These are phyloP conservation scores for Nemania sp. DNA, from an alignment of 2,329 filamentous ascomycete genomes.

Conservation along the genomic window DNA sequence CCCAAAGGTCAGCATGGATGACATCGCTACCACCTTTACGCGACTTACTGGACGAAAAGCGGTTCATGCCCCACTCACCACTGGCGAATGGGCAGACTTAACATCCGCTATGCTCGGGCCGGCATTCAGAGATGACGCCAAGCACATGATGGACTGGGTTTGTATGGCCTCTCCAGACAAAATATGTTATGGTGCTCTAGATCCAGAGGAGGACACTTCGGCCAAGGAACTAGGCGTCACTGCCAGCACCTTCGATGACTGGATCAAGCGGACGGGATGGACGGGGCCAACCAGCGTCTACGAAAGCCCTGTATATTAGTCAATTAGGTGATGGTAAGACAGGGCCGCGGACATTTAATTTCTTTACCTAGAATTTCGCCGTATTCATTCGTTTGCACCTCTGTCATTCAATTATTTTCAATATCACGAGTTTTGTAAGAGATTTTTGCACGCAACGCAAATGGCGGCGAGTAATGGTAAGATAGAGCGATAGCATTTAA, in stretches of 20 bases:
- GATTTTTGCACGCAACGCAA: slow-evolving; percentile 4
- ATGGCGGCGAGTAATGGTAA: slow-evolving; percentile 9
- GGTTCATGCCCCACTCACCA: slow-evolving; percentile 22
- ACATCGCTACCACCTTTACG: slow-evolving; percentile 30
- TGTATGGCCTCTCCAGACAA: slow-evolving; percentile 25
- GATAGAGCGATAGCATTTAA: background rate
- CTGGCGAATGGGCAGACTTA: slow-evolving; percentile 29
- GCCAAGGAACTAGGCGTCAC: slow-evolving; percentile 30
- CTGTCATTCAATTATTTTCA: background rate
- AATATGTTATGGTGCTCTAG: slow-evolving; percentile 29
- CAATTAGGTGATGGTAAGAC: background rate
- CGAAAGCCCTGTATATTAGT: slow-evolving; percentile 12
- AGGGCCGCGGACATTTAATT: background rate
- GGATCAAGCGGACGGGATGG: slow-evolving; percentile 32
- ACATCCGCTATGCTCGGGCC: slow-evolving; percentile 26
- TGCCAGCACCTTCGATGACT: slow-evolving; percentile 32
- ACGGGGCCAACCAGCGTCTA: slow-evolving; percentile 27
- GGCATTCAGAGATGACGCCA: slow-evolving; percentile 28
- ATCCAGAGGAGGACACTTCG: slow-evolving; percentile 30
- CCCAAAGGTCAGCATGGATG: slow-evolving; percentile 23
- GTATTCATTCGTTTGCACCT: background rate
- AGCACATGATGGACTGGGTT: slow-evolving; percentile 33
- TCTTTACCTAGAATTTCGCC: background rate
- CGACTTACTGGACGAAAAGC: slow-evolving; percentile 30
- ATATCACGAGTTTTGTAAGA: background rate